Conservation (phyloP, 2,329 filamentous ascomycete genomes). For the Arthrinium puccinioides region DNA sequence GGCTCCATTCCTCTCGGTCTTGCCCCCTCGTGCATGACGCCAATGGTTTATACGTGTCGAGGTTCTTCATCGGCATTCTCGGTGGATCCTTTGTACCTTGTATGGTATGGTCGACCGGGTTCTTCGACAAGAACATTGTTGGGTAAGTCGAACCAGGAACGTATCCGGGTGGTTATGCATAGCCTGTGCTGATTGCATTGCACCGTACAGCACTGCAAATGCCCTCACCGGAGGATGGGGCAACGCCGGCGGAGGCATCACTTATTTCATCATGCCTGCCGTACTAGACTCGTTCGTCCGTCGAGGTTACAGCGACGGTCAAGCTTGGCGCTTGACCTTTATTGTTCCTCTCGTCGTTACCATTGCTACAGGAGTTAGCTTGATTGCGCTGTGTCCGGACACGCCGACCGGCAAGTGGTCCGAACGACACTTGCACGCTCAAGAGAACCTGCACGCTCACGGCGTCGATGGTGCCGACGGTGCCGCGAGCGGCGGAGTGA, state of each 20-base stretch:
- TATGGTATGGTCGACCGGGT: slow-evolving; percentile 87
- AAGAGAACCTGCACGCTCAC: slow-evolving; percentile 43
- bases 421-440: slow-evolving; percentile 55
- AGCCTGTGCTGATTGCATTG: too few relatives aligned
- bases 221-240: slow-evolving; percentile 78
- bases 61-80: slow-evolving; percentile 77
- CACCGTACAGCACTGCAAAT: slow-evolving; percentile 81
- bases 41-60: slow-evolving; percentile 59
- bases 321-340: slow-evolving; percentile 80
- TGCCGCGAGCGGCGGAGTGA: slow-evolving; percentile 30
- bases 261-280: slow-evolving; percentile 90
- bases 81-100: slow-evolving; percentile 77
- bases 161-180: too few relatives aligned
- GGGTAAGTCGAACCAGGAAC: too few relatives aligned
- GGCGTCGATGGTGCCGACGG: slow-evolving; percentile 17
- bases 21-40: slow-evolving; percentile 65
- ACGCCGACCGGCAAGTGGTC: slow-evolving; percentile 78
- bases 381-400: slow-evolving; percentile 71
- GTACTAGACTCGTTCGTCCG: slow-evolving; percentile 71
- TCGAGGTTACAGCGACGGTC: slow-evolving; percentile 53
- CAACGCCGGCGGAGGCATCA: slow-evolving; percentile 83
- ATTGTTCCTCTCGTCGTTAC: slow-evolving; percentile 77
- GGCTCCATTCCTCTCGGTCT: slow-evolving; percentile 78
- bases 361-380: slow-evolving; percentile 53
- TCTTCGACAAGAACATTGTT: slow-evolving; percentile 89